Evolutionary conservation across 805 yeast genomes (phyloP).

Genomic region (Candida easanensis): DNA sequence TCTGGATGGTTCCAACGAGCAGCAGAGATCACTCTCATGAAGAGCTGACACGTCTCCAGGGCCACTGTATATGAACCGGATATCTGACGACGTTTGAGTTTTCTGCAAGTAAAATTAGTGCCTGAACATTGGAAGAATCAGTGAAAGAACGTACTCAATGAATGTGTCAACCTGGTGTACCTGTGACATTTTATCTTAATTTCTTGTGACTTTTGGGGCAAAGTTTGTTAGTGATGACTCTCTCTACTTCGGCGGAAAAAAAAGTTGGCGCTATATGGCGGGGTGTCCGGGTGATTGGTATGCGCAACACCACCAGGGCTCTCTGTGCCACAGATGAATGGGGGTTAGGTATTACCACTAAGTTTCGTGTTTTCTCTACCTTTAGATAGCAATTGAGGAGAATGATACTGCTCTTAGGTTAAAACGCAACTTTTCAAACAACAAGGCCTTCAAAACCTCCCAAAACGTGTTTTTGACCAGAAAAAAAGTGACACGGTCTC

Average conservation of each 20-base stretch:
- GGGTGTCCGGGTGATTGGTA: constrained; percentile 2
- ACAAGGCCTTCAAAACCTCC: no score
- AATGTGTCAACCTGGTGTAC: constrained; percentile 39
- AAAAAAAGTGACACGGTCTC: no score
- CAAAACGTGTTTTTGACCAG: no score
- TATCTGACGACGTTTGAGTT: constrained; percentile 81
- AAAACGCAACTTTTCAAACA: no score
- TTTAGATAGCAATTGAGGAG: no score
- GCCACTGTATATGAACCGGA: constrained; percentile 82
- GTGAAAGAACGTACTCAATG: constrained; percentile 31
- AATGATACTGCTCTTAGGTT: no score
- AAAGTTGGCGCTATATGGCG: not conserved
- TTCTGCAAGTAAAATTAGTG: constrained; percentile 21
- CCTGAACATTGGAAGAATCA: not conserved
- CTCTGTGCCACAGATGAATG: no score
- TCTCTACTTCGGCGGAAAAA: not conserved
- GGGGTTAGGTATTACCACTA: no score
- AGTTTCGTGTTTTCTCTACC: no score
- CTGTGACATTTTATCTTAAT: constrained; percentile 5
- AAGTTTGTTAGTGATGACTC: not conserved
- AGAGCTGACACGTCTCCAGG: constrained; percentile 77
- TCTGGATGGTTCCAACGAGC: constrained; percentile 82
- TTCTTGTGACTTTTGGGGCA: not conserved
- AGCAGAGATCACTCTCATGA: constrained; percentile 85
- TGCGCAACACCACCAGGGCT: not conserved